Conservation (phyloP, 169 alveolate genomes). For the Cryptosporidium andersoni region DNA sequence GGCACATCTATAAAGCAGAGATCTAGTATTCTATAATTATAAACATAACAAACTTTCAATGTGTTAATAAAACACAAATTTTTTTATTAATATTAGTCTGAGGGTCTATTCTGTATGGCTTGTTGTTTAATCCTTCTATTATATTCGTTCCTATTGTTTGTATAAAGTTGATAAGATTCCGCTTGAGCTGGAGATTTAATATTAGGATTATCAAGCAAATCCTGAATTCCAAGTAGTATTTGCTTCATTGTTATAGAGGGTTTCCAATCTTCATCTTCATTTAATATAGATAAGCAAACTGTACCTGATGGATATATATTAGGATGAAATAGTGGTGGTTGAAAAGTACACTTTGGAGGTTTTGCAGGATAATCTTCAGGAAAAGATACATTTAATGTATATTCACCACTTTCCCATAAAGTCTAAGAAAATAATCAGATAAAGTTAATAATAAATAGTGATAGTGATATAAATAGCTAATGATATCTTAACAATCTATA, state of each 20-base stretch:
- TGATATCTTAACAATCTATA: not conserved
- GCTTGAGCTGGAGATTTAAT: conserved; percentile 97
- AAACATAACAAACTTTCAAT: too few relatives aligned
- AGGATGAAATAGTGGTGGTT: conserved; percentile 97
- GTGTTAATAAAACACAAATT: too few relatives aligned
- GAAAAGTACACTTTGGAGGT: conserved; percentile 99
- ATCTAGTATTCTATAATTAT: too few relatives aligned
- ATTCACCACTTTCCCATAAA: conserved; percentile 98
- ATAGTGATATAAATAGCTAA: not conserved
- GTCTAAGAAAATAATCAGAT: conserved; percentile 60
- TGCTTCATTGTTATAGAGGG: conserved; percentile 98
- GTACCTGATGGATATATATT: conserved; percentile 98
- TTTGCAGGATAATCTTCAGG: conserved; percentile 98
- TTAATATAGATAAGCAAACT: conserved; percentile 96
- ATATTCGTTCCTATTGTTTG: conserved; percentile 91
- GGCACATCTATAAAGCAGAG: too few relatives aligned
- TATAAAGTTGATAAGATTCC: conserved; percentile 92
- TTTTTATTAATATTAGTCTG: conserved; percentile 4
- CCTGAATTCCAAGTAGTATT: conserved; percentile 97
- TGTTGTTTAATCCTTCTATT: conserved; percentile 76
- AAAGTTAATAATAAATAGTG: conserved; percentile 7
- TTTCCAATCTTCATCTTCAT: conserved; percentile 99
- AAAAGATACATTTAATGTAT: conserved; percentile 95
- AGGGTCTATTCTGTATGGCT: conserved; percentile 75
- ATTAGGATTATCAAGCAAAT: conserved; percentile 95